These are phyloP conservation scores for Erythrophleum fordii DNA, from an alignment of 306 rosid species.

Conservation along the genomic window DNA sequence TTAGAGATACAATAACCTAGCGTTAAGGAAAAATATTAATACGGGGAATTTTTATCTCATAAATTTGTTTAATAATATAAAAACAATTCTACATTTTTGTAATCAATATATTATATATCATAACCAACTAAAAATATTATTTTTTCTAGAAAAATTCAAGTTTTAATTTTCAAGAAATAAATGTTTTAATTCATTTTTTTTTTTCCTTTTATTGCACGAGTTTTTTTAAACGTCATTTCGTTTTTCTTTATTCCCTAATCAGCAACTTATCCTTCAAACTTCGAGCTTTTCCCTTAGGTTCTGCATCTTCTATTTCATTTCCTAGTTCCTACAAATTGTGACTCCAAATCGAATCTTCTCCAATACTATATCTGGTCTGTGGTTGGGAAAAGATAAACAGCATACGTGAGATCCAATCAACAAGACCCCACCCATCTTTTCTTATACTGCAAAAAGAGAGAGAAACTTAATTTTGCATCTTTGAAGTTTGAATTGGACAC, in stretches of 20 bases:
- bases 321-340: background rate
- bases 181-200: too few relatives aligned
- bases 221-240: background rate
- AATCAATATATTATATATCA: background rate
- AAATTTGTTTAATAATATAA: background rate
- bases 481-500: background rate
- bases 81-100: background rate
- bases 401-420: background rate
- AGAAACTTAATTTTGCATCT: background rate
- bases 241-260: background rate
- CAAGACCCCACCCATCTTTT: background rate
- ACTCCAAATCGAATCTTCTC: background rate
- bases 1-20: background rate
- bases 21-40: background rate
- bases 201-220: background rate
- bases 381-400: background rate
- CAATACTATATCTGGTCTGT: background rate
- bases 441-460: background rate
- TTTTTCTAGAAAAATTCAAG: too few relatives aligned
- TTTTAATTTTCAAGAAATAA: too few relatives aligned
- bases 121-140: background rate
- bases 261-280: background rate
- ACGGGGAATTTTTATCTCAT: background rate
- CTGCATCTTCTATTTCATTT: background rate
- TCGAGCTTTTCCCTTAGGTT: background rate